Evolutionary conservation across 768 basidiomycete species (phyloP).

Genomic region (Kwoniella newhampshirensis): DNA sequence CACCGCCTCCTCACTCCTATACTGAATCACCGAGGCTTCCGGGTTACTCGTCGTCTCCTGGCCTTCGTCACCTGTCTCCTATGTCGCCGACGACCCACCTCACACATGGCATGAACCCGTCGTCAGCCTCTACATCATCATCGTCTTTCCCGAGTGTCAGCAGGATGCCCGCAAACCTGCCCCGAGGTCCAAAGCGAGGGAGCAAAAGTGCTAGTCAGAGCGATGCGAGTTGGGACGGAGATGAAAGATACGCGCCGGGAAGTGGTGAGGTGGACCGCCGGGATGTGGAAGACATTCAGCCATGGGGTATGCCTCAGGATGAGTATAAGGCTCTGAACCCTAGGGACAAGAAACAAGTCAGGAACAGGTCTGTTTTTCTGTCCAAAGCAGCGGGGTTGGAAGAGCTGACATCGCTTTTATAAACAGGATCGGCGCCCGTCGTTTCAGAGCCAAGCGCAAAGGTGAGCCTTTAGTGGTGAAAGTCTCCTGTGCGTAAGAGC

Average conservation of each 20-base stretch:
- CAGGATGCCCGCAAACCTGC: constrained; percentile 14
- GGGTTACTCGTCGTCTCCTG: constrained; percentile 24
- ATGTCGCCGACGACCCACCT: constrained; percentile 36
- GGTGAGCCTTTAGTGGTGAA: constrained; percentile 26
- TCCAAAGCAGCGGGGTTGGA: neutral
- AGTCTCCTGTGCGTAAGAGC: neutral
- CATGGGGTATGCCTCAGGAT: constrained; percentile 49
- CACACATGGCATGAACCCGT: constrained; percentile 17
- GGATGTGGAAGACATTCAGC: constrained; percentile 24
- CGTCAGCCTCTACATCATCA: constrained; percentile 28
- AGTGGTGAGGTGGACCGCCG: constrained; percentile 9
- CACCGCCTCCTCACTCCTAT: constrained; percentile 26
- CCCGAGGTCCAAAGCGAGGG: constrained; percentile 18
- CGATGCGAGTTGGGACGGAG: constrained; percentile 34
- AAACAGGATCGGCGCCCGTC: constrained; percentile 34
- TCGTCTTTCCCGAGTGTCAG: constrained; percentile 27
- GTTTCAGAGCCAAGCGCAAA: constrained; percentile 38
- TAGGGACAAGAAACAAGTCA: constrained; percentile 46
- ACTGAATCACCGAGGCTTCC: constrained; percentile 25
- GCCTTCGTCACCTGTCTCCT: constrained; percentile 32
- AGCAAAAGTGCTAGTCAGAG: constrained; percentile 19
- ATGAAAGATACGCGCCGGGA: constrained; percentile 5
- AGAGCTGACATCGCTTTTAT: neutral
- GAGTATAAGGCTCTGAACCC: constrained; percentile 44
- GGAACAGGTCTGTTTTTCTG: constrained; percentile 23